These are phyloP conservation scores for Marasmius tenuissimus DNA, from an alignment of 1,284 basidiomycete species.

Conservation along the genomic window DNA sequence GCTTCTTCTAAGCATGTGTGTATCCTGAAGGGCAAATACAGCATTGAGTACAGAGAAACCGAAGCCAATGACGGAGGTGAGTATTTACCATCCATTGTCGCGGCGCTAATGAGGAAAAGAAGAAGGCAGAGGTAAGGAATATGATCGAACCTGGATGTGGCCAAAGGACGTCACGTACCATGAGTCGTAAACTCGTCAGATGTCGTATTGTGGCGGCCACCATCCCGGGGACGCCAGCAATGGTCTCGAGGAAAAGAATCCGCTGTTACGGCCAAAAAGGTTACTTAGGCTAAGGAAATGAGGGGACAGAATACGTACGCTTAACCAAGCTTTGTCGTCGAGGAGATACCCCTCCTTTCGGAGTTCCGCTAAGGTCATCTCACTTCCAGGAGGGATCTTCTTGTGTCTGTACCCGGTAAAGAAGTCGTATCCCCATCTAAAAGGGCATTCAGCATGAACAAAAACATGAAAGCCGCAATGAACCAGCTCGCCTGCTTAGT, in stretches of 20 bases:
- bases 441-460: not conserved
- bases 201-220: constrained; percentile 88
- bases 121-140: not conserved
- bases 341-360: constrained; percentile 73
- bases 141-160: constrained; percentile 7
- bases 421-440: constrained; percentile 70
- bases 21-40: constrained; percentile 45
- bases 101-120: constrained; percentile 54
- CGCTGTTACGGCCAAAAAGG: constrained; percentile 42
- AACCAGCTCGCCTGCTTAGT: constrained; percentile 43
- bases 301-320: constrained; percentile 39
- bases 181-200: constrained; percentile 77
- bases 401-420: constrained; percentile 82
- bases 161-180: constrained; percentile 47
- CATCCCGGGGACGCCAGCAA: constrained; percentile 95
- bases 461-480: not conserved
- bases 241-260: constrained; percentile 86
- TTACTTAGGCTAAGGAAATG: not conserved
- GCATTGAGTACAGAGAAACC: not conserved
- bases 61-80: not conserved
- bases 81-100: constrained; percentile 77
- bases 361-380: constrained; percentile 70
- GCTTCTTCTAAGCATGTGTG: constrained; percentile 88
- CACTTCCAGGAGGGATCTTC: constrained; percentile 56
- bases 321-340: constrained; percentile 76